Percentiles rank a stretch among this genome's conserved stretches.
These are phyloP conservation scores for Nannochloropsis salina DNA, from an alignment of 108 stramenopile species.

Conservation along the genomic window DNA sequence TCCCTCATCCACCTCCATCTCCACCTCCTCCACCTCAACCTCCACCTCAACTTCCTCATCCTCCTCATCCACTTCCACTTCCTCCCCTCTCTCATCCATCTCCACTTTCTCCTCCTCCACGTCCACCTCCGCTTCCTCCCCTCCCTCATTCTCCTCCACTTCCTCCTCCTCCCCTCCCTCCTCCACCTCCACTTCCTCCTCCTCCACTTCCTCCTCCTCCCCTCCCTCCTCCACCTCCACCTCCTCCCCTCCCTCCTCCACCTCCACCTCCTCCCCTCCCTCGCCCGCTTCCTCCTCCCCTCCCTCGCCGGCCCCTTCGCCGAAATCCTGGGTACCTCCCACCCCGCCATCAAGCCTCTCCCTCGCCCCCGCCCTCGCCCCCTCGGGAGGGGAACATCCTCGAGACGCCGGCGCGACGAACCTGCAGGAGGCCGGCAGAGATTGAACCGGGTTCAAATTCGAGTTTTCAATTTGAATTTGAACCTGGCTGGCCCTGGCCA, in stretches of 20 bases:
- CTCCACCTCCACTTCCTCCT: conserved; percentile 6
- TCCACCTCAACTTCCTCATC: neutral
- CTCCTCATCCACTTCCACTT: neutral
- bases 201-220: neutral
- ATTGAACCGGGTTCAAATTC: no score
- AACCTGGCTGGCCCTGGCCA: no score
- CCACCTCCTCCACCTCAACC: neutral
- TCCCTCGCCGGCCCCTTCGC: neutral
- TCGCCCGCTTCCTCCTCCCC: neutral
- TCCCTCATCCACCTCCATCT: neutral
- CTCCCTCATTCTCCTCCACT: neutral
- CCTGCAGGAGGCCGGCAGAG: no score
- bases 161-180: neutral
- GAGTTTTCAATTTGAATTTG: no score
- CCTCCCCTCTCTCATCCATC: neutral
- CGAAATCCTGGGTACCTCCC: no score
- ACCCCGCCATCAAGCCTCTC: no score
- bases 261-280: neutral
- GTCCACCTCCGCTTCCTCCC: neutral
- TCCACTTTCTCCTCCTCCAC: neutral
- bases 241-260: neutral
- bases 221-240: neutral
- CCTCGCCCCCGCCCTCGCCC: no score
- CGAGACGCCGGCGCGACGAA: no score
- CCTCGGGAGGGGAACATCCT: no score